phyloP scores from a whole-genome alignment of 192 early-diverging fungal genomes.

The Coemansia sp. region DNA sequence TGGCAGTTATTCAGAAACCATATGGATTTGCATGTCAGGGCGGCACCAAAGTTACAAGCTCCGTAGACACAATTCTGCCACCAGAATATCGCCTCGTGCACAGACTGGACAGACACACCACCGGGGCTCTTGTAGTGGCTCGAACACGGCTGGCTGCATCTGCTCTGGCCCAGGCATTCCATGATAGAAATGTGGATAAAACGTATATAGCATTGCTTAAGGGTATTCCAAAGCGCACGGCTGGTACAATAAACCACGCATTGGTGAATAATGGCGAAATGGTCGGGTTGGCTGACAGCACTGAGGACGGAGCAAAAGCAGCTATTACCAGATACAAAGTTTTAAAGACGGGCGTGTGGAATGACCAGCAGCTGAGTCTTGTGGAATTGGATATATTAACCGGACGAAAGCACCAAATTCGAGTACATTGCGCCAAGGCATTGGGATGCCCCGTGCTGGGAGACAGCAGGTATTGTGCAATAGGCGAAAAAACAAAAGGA shows the following conservation, averaged over 20 bases:
- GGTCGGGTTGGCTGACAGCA: background rate
- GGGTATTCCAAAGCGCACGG: conserved; percentile 5
- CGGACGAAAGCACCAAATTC: conserved; percentile 46
- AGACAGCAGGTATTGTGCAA: conserved; percentile 21
- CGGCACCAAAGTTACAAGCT: conserved; percentile 20
- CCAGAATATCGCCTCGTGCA: conserved; percentile 27
- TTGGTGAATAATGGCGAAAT: conserved; percentile 9
- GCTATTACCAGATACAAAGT: conserved; percentile 11
- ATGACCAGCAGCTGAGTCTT: background rate
- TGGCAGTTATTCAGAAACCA: conserved; percentile 33
- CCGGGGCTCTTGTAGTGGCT: conserved; percentile 31
- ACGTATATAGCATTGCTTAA: conserved; percentile 24
- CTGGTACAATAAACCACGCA: conserved; percentile 14
- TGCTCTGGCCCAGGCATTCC: conserved; percentile 21
- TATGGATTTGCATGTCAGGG: conserved; percentile 31
- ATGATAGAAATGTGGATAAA: conserved; percentile 18
- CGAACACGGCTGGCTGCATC: conserved; percentile 14
- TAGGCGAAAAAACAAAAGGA: background rate
- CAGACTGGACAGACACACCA: conserved; percentile 31
- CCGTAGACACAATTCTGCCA: conserved; percentile 19
- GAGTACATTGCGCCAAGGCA: conserved; percentile 36
- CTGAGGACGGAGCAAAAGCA: conserved; percentile 10
- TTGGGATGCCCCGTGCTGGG: conserved; percentile 35
- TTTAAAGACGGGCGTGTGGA: conserved; percentile 11
- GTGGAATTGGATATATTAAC: conserved; percentile 30